phyloP scores from a whole-genome alignment of 2,329 filamentous ascomycete species.

The Cercospora janseana region DNA sequence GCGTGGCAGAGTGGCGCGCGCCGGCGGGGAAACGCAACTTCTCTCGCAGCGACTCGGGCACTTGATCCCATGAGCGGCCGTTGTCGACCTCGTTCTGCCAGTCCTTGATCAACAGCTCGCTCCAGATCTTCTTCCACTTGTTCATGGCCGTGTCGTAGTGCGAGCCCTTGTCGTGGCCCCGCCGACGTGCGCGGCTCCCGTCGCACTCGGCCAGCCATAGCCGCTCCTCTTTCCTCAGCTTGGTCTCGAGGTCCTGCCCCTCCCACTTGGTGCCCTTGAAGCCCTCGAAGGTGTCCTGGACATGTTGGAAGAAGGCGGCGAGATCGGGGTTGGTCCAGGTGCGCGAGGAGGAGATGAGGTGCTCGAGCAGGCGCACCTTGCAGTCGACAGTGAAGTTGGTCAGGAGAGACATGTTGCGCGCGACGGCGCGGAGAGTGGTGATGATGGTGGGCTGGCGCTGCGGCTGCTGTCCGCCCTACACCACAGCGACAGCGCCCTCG shows the following conservation, averaged over 20 bases:
- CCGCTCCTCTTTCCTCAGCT: conserved; percentile 20
- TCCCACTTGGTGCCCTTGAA: conserved; percentile 17
- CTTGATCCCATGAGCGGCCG: conserved; percentile 9
- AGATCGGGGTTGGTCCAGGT: conserved; percentile 21
- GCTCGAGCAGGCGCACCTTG: conserved; percentile 18
- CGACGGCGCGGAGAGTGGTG: too few relatives aligned
- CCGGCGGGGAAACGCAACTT: neutral
- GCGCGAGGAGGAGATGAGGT: conserved; percentile 17
- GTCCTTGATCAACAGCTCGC: conserved; percentile 20
- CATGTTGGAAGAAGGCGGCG: conserved; percentile 18
- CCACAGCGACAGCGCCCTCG: too few relatives aligned
- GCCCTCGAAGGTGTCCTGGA: conserved; percentile 16
- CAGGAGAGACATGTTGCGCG: neutral
- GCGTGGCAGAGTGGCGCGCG: neutral
- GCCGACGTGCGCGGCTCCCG: conserved; percentile 14
- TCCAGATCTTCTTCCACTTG: conserved; percentile 21
- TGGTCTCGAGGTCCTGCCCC: conserved; percentile 18
- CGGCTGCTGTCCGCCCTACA: too few relatives aligned
- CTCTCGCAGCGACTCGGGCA: conserved; percentile 14
- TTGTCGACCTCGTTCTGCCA: conserved; percentile 24
- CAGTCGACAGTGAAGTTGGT: conserved; percentile 20
- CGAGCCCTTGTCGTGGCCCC: conserved; percentile 23
- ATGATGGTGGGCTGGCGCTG: too few relatives aligned
- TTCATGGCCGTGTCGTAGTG: conserved; percentile 25
- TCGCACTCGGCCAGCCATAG: conserved; percentile 21